Conservation (phyloP, 768 basidiomycete genomes). For the Pleurotus eryngii region DNA sequence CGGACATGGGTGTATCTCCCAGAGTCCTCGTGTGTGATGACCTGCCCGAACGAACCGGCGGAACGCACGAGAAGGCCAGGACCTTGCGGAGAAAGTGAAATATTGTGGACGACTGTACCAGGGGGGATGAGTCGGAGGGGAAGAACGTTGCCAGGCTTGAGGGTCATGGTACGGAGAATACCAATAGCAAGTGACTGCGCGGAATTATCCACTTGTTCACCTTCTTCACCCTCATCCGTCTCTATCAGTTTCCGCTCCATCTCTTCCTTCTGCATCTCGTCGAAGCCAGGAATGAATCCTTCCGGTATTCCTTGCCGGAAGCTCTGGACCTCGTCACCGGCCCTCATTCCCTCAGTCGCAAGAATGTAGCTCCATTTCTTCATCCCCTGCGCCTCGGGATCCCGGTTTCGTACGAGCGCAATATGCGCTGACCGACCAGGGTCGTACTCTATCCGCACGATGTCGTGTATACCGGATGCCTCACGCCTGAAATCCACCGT, state of each 20-base stretch:
- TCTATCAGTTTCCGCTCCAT: constrained; percentile 14
- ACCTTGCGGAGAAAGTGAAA: constrained; percentile 73
- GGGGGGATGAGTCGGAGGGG: constrained; percentile 88
- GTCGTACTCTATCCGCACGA: constrained; percentile 95
- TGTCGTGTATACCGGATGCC: constrained; percentile 81
- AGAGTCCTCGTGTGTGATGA: constrained; percentile 72
- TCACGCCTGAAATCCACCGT: constrained; percentile 80
- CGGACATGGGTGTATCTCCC: constrained; percentile 79
- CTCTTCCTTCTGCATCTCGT: constrained; percentile 17
- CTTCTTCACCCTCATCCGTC: constrained; percentile 12
- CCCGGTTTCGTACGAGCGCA: constrained; percentile 73
- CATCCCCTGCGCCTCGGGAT: constrained; percentile 46
- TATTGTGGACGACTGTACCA: constrained; percentile 86
- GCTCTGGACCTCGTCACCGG: constrained; percentile 85
- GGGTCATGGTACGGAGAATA: constrained; percentile 75
- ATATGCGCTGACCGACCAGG: constrained; percentile 93
- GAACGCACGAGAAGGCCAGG: constrained; percentile 83
- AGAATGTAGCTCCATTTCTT: constrained; percentile 87
- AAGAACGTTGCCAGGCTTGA: constrained; percentile 91
- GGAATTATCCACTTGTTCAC: constrained; percentile 25
- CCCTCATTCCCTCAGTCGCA: constrained; percentile 84
- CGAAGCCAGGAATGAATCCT: constrained; percentile 61
- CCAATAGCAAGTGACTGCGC: constrained; percentile 74
- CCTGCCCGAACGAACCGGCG: constrained; percentile 82
- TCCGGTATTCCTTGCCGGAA: constrained; percentile 81